phyloP scores from a whole-genome alignment of 768 basidiomycete species.

The Fomitopsis serialis region DNA sequence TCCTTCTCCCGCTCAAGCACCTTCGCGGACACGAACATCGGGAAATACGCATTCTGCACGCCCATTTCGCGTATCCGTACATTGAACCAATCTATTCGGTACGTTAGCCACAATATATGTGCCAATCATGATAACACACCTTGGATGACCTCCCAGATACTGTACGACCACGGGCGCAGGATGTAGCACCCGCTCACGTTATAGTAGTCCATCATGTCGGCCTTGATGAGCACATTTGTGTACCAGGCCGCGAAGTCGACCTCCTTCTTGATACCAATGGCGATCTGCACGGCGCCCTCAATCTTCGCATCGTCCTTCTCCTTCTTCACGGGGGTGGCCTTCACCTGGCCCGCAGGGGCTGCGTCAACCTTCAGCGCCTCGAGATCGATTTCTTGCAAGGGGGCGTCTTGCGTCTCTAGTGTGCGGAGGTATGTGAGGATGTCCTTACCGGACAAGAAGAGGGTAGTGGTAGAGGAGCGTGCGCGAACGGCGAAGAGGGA shows the following conservation, averaged over 20 bases:
- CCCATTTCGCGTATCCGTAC: conserved; percentile 86
- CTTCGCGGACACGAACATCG: conserved; percentile 93
- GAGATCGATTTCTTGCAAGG: conserved; percentile 74
- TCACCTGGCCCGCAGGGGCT: conserved; percentile 24
- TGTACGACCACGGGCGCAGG: conserved; percentile 95
- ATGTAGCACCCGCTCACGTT: conserved; percentile 99
- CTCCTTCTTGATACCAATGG: conserved; percentile 94
- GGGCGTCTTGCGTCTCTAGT: conserved; percentile 61
- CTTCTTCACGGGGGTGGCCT: conserved; percentile 34
- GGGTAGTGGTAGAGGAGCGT: conserved; percentile 59
- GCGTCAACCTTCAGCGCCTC: conserved; percentile 45
- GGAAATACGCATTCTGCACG: conserved; percentile 97
- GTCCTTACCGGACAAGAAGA: conserved; percentile 78
- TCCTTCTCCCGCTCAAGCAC: conserved; percentile 96
- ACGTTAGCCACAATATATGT: background rate
- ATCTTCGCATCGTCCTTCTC: conserved; percentile 77
- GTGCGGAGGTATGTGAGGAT: conserved; percentile 65
- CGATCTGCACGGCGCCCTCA: conserved; percentile 86
- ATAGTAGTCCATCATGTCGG: conserved; percentile 99
- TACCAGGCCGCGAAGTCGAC: conserved; percentile 95
- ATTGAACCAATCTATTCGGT: conserved; percentile 84
- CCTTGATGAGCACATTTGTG: conserved; percentile 89
- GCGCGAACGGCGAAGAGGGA: conserved; percentile 74
- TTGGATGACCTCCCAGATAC: conserved; percentile 96
- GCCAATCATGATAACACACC: conserved; percentile 37